Conservation (phyloP, 2,329 filamentous ascomycete species). For the Cytospora chrysosperma region DNA sequence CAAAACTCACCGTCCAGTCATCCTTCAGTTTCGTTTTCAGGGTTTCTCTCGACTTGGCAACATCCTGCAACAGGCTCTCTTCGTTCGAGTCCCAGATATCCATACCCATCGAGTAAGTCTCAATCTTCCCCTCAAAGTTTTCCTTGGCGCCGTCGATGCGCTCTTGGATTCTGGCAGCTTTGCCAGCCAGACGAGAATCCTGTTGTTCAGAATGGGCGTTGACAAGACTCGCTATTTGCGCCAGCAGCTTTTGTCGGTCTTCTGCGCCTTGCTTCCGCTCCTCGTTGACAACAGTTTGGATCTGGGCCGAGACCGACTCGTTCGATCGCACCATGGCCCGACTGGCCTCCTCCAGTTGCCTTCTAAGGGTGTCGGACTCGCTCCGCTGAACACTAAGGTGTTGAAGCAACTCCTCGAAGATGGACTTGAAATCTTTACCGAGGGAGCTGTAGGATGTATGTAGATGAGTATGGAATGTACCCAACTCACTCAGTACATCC, state of each 20-base stretch:
- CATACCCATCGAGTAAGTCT: slow-evolving; percentile 69
- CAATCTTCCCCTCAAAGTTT: slow-evolving; percentile 63
- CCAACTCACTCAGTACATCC: slow-evolving; percentile 83
- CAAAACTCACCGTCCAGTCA: slow-evolving; percentile 72
- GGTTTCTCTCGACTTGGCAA: slow-evolving; percentile 70
- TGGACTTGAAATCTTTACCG: slow-evolving; percentile 79
- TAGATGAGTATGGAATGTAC: slow-evolving; percentile 77
- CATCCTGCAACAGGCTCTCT: slow-evolving; percentile 65
- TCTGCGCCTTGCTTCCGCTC: slow-evolving; percentile 71
- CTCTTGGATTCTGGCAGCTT: slow-evolving; percentile 61
- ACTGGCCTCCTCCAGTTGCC: slow-evolving; percentile 70
- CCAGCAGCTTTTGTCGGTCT: slow-evolving; percentile 72
- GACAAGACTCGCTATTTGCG: slow-evolving; percentile 76
- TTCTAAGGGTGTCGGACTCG: slow-evolving; percentile 71
- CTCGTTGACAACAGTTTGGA: slow-evolving; percentile 71
- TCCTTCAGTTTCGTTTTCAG: slow-evolving; percentile 81
- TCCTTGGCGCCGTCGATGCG: slow-evolving; percentile 65
- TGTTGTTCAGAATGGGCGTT: slow-evolving; percentile 72
- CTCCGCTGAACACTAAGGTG: slow-evolving; percentile 73
- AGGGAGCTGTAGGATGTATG: slow-evolving; percentile 81
- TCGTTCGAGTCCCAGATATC: slow-evolving; percentile 71
- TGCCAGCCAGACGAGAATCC: slow-evolving; percentile 66
- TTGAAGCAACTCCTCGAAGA: slow-evolving; percentile 78
- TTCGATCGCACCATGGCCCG: slow-evolving; percentile 67
- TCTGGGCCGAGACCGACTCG: slow-evolving; percentile 60